A percentile compares a stretch with the other conserved stretches of the same genome.
Evolutionary conservation across 495 filamentous ascomycete genomes (phyloP).

Genomic region (Rhypophila decipiens): DNA sequence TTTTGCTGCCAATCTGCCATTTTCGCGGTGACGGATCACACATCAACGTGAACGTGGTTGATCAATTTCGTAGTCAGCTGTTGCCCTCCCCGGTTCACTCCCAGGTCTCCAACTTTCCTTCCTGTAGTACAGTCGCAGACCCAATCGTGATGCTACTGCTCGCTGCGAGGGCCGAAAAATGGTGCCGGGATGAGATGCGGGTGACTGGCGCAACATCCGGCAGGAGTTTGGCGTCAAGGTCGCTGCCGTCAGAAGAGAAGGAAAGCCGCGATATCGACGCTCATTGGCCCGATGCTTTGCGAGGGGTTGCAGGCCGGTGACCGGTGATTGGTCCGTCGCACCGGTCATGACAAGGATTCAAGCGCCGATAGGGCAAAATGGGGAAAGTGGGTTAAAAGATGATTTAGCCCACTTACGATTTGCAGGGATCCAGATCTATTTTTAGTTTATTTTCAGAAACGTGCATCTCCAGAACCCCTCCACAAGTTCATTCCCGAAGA

Average conservation of each 20-base stretch:
- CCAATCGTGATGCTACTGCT: neutral
- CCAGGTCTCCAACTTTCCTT: neutral
- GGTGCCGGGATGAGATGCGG: neutral
- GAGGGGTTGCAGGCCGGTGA: neutral
- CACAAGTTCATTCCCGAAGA: neutral
- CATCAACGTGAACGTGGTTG: neutral
- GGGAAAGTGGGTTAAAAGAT: constrained; percentile 18
- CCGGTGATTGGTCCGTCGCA: constrained; percentile 11
- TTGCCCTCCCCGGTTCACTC: neutral
- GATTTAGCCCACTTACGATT: constrained; percentile 24
- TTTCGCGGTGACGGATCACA: neutral
- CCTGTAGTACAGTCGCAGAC: too few relatives aligned
- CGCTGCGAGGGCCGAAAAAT: constrained; percentile 1
- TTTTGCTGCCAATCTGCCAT: neutral
- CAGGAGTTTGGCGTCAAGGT: neutral
- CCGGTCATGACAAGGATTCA: constrained; percentile 2
- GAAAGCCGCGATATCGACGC: neutral
- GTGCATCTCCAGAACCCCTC: neutral
- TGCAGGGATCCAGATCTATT: constrained; percentile 19
- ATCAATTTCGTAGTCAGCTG: neutral
- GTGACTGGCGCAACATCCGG: neutral
- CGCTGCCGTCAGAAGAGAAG: neutral
- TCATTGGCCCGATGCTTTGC: constrained; percentile 1
- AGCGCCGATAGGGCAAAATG: constrained; percentile 24
- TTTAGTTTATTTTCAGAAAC: constrained; percentile 30